Conservation (phyloP, 2,329 filamentous ascomycete genomes). For the Dryadomyces quercus-mongolicae region DNA sequence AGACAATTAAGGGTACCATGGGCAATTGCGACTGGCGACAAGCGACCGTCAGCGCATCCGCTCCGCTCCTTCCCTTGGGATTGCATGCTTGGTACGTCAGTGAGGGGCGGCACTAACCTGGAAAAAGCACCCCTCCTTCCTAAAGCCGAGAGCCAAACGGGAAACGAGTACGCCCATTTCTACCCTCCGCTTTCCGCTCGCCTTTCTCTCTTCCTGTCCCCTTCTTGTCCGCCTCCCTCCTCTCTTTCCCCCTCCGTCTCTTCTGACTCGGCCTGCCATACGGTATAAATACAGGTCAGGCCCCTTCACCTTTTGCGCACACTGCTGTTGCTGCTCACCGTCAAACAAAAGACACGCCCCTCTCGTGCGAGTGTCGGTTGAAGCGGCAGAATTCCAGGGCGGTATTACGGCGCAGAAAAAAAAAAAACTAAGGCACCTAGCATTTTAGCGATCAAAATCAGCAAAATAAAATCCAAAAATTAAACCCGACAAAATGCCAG, state of each 20-base stretch:
- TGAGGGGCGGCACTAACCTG: slow-evolving; percentile 1
- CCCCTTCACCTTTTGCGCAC: background rate
- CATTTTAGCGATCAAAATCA: background rate
- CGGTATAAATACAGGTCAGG: background rate
- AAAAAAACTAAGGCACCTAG: background rate
- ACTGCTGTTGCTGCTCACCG: background rate
- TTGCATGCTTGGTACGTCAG: background rate
- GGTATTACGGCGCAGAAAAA: background rate
- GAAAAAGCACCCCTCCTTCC: background rate
- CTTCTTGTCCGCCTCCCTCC: background rate
- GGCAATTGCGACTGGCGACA: too few relatives aligned
- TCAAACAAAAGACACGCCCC: background rate
- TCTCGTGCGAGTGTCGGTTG: background rate
- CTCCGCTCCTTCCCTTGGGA: background rate
- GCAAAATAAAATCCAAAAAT: background rate
- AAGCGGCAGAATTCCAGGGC: background rate
- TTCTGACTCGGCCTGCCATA: background rate
- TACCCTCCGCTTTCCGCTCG: background rate
- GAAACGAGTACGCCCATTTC: background rate
- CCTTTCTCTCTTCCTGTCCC: background rate
- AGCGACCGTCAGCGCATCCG: background rate
- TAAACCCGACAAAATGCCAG: slow-evolving; percentile 13
- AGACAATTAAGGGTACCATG: too few relatives aligned
- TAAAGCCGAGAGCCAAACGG: background rate
- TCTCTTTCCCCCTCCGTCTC: background rate